Percentiles rank a stretch among this genome's conserved stretches.
Evolutionary conservation across 140 eudicot genomes (phyloP).

Genomic region (Oenanthe javanica): DNA sequence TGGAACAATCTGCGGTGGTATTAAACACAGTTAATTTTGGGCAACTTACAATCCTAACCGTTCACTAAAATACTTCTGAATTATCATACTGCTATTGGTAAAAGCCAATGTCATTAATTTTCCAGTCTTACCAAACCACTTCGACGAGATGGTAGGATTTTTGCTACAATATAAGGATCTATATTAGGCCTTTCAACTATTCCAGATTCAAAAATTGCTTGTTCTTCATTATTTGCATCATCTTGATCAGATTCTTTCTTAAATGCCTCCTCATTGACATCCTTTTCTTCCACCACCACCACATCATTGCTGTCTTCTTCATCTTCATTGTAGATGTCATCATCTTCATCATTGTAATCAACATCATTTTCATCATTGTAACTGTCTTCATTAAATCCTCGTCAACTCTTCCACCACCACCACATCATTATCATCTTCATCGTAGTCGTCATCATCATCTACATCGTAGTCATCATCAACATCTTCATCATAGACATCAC

Average conservation of each 20-base stretch:
- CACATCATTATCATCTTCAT: background rate
- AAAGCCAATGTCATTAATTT: too few species aligned
- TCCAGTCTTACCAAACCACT: slow-evolving; percentile 18
- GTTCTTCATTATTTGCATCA: background rate
- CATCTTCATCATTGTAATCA: background rate
- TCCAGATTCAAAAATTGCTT: slow-evolving; percentile 4
- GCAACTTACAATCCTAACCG: too few species aligned
- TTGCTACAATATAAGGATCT: slow-evolving; percentile 20
- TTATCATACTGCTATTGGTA: too few species aligned
- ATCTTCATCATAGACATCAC: background rate
- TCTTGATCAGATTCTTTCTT: background rate
- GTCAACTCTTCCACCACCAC: background rate
- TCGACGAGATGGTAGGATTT: background rate
- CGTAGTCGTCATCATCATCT: background rate
- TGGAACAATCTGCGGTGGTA: too few species aligned
- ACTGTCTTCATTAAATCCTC: too few species aligned
- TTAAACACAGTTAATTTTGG: too few species aligned
- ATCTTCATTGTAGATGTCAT: background rate
- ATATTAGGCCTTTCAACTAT: background rate
- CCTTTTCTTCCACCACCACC: background rate
- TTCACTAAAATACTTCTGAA: too few species aligned
- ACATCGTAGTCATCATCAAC: background rate
- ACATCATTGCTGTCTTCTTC: too few species aligned
- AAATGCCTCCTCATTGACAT: background rate
- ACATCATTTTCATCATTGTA: background rate